A percentile compares a stretch with the other conserved stretches of the same genome.
These are phyloP conservation scores for Jamesozyma piceae DNA, from an alignment of 805 yeast species.

Conservation along the genomic window DNA sequence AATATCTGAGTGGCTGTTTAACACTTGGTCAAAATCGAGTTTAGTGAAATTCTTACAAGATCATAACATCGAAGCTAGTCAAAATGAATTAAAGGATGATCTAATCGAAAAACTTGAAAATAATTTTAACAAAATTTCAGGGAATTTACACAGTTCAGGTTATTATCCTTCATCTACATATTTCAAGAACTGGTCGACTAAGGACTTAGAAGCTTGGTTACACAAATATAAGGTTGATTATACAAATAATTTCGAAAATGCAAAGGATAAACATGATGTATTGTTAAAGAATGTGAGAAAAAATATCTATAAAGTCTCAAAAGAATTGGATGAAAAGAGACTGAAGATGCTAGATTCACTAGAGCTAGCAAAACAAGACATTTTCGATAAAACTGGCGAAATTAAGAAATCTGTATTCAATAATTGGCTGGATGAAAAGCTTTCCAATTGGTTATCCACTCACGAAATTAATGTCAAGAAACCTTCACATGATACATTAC, in stretches of 20 bases:
- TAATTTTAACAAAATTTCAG: conserved; percentile 34
- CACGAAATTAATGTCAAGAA: conserved; percentile 36
- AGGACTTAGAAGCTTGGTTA: conserved; percentile 44
- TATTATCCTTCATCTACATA: conserved; percentile 43
- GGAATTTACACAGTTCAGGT: conserved; percentile 33
- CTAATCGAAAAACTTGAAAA: conserved; percentile 39
- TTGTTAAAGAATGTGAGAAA: conserved; percentile 34
- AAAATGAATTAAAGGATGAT: conserved; percentile 36
- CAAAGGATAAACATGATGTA: conserved; percentile 33
- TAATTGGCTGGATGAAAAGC: conserved; percentile 45
- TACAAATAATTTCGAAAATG: conserved; percentile 14
- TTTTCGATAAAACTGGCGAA: conserved; percentile 34
- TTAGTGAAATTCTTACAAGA: conserved; percentile 42
- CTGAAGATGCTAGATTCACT: conserved; percentile 34
- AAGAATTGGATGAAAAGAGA: conserved; percentile 33
- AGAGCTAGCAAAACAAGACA: conserved; percentile 29
- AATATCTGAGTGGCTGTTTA: conserved; percentile 39
- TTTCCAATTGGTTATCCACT: conserved; percentile 44
- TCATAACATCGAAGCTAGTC: conserved; percentile 33
- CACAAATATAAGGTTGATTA: conserved; percentile 34
- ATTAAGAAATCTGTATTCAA: conserved; percentile 39
- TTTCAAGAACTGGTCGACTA: conserved; percentile 31
- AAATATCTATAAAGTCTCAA: conserved; percentile 37
- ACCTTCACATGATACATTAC: conserved; percentile 31
- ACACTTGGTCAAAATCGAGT: conserved; percentile 44